phyloP scores from a whole-genome alignment of 2,329 filamentous ascomycete genomes.

The Colletotrichum eleusines region DNA sequence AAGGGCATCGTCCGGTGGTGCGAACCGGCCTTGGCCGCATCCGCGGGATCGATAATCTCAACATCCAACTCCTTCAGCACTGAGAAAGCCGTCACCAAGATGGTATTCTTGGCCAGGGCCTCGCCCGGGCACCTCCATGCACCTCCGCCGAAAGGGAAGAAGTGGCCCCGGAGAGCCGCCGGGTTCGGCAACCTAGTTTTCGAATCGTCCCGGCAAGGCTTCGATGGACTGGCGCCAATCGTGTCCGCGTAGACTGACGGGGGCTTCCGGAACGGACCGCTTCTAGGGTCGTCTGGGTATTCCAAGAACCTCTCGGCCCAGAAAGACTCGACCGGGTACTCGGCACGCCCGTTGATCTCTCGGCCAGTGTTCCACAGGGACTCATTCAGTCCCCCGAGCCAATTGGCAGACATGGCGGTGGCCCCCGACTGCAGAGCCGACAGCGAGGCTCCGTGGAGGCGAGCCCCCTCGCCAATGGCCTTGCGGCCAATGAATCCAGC shows the following conservation, averaged over 20 bases:
- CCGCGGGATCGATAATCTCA: background rate
- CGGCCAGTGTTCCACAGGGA: constrained; percentile 27
- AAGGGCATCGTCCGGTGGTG: constrained; percentile 28
- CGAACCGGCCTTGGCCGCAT: background rate
- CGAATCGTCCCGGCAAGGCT: background rate
- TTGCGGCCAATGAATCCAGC: constrained; percentile 25
- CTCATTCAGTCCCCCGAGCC: constrained; percentile 28
- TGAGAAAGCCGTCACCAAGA: constrained; percentile 5
- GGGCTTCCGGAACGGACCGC: constrained; percentile 33
- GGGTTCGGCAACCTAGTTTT: constrained; percentile 13
- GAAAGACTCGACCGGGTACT: constrained; percentile 32
- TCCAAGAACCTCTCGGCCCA: constrained; percentile 43
- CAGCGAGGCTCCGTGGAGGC: background rate
- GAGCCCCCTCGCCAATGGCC: background rate
- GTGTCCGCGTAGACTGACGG: background rate
- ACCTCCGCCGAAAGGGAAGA: constrained; percentile 34
- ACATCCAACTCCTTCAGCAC: constrained; percentile 24
- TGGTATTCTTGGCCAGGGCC: constrained; percentile 25
- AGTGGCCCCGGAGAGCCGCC: constrained; percentile 19
- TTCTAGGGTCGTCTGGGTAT: constrained; percentile 40
- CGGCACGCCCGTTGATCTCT: background rate
- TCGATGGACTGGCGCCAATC: background rate
- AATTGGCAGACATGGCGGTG: constrained; percentile 19
- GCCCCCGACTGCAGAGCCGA: background rate
- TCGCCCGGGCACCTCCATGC: constrained; percentile 37